phyloP scores from a whole-genome alignment of 2,329 filamentous ascomycete genomes.

The Apiospora kogelbergensis region DNA sequence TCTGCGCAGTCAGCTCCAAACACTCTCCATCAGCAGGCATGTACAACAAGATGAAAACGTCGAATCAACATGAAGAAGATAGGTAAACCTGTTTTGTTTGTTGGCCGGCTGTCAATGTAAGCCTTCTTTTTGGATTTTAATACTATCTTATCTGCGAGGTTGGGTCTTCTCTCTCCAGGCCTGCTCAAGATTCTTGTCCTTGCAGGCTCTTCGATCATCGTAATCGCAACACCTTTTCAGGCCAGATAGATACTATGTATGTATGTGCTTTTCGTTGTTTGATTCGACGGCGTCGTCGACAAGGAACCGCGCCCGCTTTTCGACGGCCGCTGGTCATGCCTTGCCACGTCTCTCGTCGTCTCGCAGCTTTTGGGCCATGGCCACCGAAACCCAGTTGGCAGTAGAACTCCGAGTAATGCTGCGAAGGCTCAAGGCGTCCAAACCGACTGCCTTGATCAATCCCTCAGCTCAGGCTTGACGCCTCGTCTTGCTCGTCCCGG shows the following conservation, averaged over 20 bases:
- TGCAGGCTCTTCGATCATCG: conserved; percentile 24
- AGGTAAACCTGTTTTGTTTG: not conserved
- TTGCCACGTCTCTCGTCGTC: not conserved
- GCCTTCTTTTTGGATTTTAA: conserved; percentile 25
- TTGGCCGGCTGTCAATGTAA: conserved; percentile 17
- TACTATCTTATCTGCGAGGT: conserved; percentile 36
- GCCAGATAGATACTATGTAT: conserved; percentile 24
- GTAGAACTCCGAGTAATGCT: conserved; percentile 7
- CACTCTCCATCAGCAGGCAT: not conserved
- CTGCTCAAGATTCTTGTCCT: conserved; percentile 23
- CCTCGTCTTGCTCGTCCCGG: not conserved
- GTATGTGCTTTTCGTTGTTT: conserved; percentile 18
- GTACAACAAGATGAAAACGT: not conserved
- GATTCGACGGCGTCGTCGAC: conserved; percentile 9
- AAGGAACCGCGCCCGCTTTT: not conserved
- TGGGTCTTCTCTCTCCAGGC: conserved; percentile 26
- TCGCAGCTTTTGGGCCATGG: not conserved
- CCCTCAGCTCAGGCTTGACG: conserved; percentile 1
- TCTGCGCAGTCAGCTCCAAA: not conserved
- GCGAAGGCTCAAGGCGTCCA: conserved; percentile 4
- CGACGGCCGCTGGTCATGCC: not conserved
- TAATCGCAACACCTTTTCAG: conserved; percentile 32
- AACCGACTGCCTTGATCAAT: not conserved
- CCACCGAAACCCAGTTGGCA: conserved; percentile 1
- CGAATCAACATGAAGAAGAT: not conserved